Conservation (phyloP, 2,329 filamentous ascomycete species). For the Didymella exigua region DNA sequence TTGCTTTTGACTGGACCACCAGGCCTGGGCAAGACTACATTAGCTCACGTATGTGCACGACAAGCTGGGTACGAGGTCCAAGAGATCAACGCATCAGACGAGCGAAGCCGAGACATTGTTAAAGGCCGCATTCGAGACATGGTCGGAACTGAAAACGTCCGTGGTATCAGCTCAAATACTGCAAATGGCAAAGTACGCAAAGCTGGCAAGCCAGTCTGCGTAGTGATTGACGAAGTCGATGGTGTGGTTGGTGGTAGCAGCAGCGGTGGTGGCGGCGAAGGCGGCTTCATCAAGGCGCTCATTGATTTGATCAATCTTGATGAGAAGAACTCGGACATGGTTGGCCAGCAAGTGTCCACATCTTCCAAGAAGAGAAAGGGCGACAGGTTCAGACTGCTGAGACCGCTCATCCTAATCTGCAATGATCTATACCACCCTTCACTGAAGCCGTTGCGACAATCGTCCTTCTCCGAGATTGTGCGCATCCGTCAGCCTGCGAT, state of each 20-base stretch:
- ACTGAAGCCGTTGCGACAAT: constrained; percentile 80
- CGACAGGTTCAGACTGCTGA: constrained; percentile 84
- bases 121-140: constrained; percentile 89
- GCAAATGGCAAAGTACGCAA: constrained; percentile 66
- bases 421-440: constrained; percentile 96
- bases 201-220: constrained; percentile 83
- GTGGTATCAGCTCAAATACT: constrained; percentile 64
- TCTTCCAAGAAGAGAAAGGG: constrained; percentile 67
- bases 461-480: constrained; percentile 85
- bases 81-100: constrained; percentile 97
- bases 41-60: constrained; percentile 92
- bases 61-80: constrained; percentile 96
- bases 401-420: constrained; percentile 91
- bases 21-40: constrained; percentile 91
- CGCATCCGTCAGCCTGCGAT: constrained; percentile 88
- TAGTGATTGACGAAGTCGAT: constrained; percentile 96
- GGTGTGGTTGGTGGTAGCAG: constrained; percentile 83
- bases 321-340: constrained; percentile 71
- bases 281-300: constrained; percentile 92
- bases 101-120: constrained; percentile 86
- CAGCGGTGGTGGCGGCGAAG: constrained; percentile 71
- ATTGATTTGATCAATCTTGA: constrained; percentile 88
- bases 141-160: constrained; percentile 92
- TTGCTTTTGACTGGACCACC: constrained; percentile 89
- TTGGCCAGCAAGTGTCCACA: constrained; percentile 43